Evolutionary conservation across 1,139 yeast species (phyloP).

Genomic region (Scheffersomyces cryptocercus): DNA sequence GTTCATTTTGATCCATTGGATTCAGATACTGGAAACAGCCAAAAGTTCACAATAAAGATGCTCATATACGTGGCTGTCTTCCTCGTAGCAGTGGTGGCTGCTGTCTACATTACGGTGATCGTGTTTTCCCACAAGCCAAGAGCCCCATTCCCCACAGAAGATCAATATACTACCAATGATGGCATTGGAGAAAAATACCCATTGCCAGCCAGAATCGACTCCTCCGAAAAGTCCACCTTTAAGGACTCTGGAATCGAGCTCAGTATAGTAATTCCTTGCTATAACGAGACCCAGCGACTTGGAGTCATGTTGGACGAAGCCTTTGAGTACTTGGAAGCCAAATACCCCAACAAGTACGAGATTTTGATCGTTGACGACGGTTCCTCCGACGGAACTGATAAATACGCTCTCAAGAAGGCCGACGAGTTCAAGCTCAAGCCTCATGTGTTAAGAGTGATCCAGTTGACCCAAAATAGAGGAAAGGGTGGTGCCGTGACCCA

Average conservation of each 20-base stretch:
- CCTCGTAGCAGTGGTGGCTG: constrained; percentile 11
- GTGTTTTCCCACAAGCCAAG: constrained; percentile 67
- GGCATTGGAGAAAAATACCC: constrained; percentile 16
- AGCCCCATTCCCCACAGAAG: constrained; percentile 51
- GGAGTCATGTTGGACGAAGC: constrained; percentile 79
- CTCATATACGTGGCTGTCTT: constrained; percentile 6
- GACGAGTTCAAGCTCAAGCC: constrained; percentile 48
- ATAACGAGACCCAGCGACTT: constrained; percentile 77
- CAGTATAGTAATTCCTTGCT: constrained; percentile 88
- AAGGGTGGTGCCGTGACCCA: constrained; percentile 98
- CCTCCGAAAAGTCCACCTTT: constrained; percentile 31
- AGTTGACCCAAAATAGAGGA: constrained; percentile 76
- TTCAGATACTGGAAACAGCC: too few species aligned
- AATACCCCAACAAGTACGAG: constrained; percentile 55
- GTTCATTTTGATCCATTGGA: too few species aligned
- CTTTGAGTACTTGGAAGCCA: constrained; percentile 50
- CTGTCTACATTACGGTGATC: constrained; percentile 43
- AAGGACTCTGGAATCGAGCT: constrained; percentile 41
- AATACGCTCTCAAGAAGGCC: constrained; percentile 72
- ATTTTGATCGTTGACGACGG: constrained; percentile 91
- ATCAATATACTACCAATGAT: constrained; percentile 47
- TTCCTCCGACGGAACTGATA: constrained; percentile 76
- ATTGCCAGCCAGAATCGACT: constrained; percentile 30
- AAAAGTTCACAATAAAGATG: not conserved
- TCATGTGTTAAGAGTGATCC: constrained; percentile 67